phyloP scores from a whole-genome alignment of 192 early-diverging fungal genomes.

The Cladochytrium replicatum region DNA sequence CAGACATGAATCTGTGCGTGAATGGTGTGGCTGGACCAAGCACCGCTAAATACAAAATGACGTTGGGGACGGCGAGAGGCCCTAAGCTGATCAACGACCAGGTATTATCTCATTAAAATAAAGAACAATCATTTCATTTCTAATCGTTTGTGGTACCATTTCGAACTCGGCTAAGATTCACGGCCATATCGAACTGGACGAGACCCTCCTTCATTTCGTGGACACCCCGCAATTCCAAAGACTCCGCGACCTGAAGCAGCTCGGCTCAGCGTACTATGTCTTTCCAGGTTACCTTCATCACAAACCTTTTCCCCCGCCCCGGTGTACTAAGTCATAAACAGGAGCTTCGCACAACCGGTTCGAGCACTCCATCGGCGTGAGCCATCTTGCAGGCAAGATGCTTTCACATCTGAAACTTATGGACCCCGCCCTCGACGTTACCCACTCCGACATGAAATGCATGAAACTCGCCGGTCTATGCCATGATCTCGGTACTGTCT shows the following conservation, averaged over 20 bases:
- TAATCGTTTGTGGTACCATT: too few species aligned
- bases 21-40: too few species aligned
- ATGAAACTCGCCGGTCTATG: conserved; percentile 83
- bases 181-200: conserved; percentile 61
- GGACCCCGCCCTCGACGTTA: conserved; percentile 67
- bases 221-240: conserved; percentile 96
- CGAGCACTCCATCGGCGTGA: conserved; percentile 88
- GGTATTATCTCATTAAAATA: too few species aligned
- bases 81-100: too few species aligned
- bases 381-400: conserved; percentile 64
- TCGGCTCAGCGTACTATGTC: conserved; percentile 79
- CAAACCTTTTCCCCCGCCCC: neutral
- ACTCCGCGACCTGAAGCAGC: conserved; percentile 84
- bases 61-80: too few species aligned
- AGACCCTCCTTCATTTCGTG: conserved; percentile 54
- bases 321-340: conserved; percentile 9
- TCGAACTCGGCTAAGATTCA: too few species aligned
- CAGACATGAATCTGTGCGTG: too few species aligned
- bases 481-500: conserved; percentile 93
- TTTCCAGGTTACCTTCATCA: conserved; percentile 47
- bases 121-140: too few species aligned
- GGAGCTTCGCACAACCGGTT: conserved; percentile 94
- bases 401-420: conserved; percentile 51
- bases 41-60: too few species aligned
- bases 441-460: conserved; percentile 69